Conservation (phyloP, 2,329 filamentous ascomycete species). For the Cytospora piceicola region DNA sequence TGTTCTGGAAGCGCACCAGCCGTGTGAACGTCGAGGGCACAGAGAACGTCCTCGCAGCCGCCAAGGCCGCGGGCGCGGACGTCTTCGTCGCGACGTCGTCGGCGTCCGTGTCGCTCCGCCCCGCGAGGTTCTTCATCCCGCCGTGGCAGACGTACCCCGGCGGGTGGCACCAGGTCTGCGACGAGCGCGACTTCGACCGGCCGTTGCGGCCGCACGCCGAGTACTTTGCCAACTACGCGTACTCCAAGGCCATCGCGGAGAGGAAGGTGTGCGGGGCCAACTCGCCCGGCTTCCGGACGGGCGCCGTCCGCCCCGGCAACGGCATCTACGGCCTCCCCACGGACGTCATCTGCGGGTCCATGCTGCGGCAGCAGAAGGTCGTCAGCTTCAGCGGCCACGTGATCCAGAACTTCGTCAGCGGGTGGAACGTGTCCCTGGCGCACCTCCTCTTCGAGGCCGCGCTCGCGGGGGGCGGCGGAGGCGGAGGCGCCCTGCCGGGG, state of each 20-base stretch:
- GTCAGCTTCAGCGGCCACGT: slow-evolving; percentile 50
- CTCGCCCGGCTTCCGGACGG: slow-evolving; percentile 51
- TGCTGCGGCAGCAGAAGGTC: slow-evolving; percentile 43
- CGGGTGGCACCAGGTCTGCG: slow-evolving; percentile 50
- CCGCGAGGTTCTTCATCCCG: slow-evolving; percentile 47
- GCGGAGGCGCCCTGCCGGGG: slow-evolving; percentile 38
- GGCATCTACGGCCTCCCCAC: slow-evolving; percentile 55
- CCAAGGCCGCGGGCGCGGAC: slow-evolving; percentile 50
- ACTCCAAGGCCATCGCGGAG: slow-evolving; percentile 56
- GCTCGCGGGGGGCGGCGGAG: no score
- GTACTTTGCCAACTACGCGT: slow-evolving; percentile 57
- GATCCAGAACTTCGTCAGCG: slow-evolving; percentile 55
- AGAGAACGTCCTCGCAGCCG: slow-evolving; percentile 51
- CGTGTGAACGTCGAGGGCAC: slow-evolving; percentile 57
- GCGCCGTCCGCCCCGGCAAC: slow-evolving; percentile 57
- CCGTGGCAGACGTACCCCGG: slow-evolving; percentile 48
- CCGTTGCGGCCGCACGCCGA: slow-evolving; percentile 45
- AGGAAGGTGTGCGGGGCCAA: slow-evolving; percentile 52
- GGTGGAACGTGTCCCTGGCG: slow-evolving; percentile 56
- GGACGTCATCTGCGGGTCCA: slow-evolving; percentile 47
- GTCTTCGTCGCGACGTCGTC: slow-evolving; percentile 59
- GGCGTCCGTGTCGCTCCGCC: slow-evolving; percentile 48
- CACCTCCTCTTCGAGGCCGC: slow-evolving; percentile 58
- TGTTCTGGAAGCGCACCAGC: slow-evolving; percentile 50
- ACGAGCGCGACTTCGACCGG: slow-evolving; percentile 48